Conservation (phyloP, 2,329 filamentous ascomycete genomes). For the Aspergillus aculeatinus region DNA sequence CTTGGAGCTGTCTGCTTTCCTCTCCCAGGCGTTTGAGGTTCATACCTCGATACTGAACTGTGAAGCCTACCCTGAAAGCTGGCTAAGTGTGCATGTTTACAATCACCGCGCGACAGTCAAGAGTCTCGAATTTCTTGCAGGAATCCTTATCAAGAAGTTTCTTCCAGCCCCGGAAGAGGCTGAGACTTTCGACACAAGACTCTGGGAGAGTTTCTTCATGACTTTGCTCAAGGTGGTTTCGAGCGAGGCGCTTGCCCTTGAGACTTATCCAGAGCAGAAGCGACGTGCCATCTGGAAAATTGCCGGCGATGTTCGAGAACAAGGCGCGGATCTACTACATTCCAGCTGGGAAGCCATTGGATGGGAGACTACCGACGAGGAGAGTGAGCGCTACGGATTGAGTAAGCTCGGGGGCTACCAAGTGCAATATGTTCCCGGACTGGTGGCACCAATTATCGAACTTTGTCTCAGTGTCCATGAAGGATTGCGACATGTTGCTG, state of each 20-base stretch:
- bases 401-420: constrained; percentile 92
- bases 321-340: constrained; percentile 81
- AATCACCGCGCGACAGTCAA: constrained; percentile 88
- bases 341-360: constrained; percentile 93
- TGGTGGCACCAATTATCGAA: constrained; percentile 89
- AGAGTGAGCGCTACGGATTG: constrained; percentile 73
- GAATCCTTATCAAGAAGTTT: constrained; percentile 77
- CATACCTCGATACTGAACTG: constrained; percentile 86
- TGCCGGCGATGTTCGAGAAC: constrained; percentile 89
- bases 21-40: constrained; percentile 77
- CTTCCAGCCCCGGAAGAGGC: constrained; percentile 88
- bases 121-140: constrained; percentile 76
- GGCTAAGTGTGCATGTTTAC: constrained; percentile 91
- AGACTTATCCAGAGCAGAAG: constrained; percentile 97
- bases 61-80: constrained; percentile 82
- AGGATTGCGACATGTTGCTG: constrained; percentile 81
- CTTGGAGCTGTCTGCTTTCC: constrained; percentile 69
- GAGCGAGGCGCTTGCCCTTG: constrained; percentile 82
- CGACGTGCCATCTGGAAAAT: constrained; percentile 97
- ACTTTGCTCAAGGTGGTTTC: constrained; percentile 86
- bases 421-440: constrained; percentile 91
- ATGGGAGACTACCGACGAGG: constrained; percentile 85
- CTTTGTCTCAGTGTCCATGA: constrained; percentile 94
- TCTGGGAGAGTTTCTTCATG: constrained; percentile 93
- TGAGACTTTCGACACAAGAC: constrained; percentile 84